Evolutionary conservation across 306 rosid species (phyloP), one percentile per base, ranked within the genome.

Genomic region (Glycine latifolia): DNA sequence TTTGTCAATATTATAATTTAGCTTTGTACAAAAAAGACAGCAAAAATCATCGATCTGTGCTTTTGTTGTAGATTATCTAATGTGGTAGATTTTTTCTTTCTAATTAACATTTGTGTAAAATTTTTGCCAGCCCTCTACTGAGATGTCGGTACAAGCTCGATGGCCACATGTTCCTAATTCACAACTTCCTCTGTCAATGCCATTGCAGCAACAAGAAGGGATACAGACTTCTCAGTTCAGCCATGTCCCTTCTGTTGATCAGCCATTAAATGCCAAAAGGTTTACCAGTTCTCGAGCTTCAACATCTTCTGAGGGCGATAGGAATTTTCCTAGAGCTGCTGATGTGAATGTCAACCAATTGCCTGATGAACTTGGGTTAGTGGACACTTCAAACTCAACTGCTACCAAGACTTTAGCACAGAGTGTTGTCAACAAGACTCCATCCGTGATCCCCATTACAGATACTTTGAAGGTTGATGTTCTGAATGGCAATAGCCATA

Each of bases 161-260:
- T 92, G 98, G 98, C 89, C 97, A 41, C 94, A 87, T 75, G 86
- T 78, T 77, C 93, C 95, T 77, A 89, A 88, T 78, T 83, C 94
- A 11, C 75, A 92, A 49, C 83, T 83, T 79, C 95, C 97, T 68
- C 50, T 74, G 48, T 88, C 97, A n/a, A 84, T 91, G 92, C 91
- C 97, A 12, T 70, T 86, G 85, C 95, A 85, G 88, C 94, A 90
- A 81, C 91, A 79, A 43, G 97, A 87, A 61, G 88, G 90, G 46
- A 80, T 73, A 16, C 92, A 81, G 76, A 71, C 89, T 73, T 84
- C 94, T 46, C 97, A 88, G 65, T 88, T 87, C 75, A 83, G 73
- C 81, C 98, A 88, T 49, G 88, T 81, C 50, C 79, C 90, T 53
- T 85, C 94, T 62, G 86, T 74, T 83, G 93, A 92, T 79, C 92